Conservation (phyloP, 495 filamentous ascomycete genomes). For the Penicillium bovifimosum region DNA sequence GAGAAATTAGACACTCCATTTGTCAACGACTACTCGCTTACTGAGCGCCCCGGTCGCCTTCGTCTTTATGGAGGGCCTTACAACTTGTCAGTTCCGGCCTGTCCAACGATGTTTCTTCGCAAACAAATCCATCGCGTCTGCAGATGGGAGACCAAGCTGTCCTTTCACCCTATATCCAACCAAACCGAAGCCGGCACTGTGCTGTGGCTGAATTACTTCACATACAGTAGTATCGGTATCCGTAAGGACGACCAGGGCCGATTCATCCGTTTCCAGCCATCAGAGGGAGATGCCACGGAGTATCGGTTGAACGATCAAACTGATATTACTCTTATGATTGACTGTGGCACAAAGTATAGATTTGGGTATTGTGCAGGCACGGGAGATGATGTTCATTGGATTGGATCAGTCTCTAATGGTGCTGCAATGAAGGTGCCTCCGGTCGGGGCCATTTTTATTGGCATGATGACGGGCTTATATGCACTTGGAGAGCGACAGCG, state of each 20-base stretch:
- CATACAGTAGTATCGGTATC: constrained; percentile 34
- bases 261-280: constrained; percentile 22
- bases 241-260: constrained; percentile 13
- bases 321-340: constrained; percentile 20
- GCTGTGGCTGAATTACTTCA: constrained; percentile 40
- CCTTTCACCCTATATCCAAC: constrained; percentile 24
- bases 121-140: constrained; percentile 37
- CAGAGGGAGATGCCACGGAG: constrained; percentile 14
- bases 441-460: constrained; percentile 35
- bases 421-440: constrained; percentile 28
- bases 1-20: constrained; percentile 24
- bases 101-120: constrained; percentile 39
- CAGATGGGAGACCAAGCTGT: constrained; percentile 31
- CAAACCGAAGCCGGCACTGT: constrained; percentile 37
- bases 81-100: constrained; percentile 33
- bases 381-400: constrained; percentile 16
- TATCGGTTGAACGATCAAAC: neutral
- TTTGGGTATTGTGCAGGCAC: constrained; percentile 25
- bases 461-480: constrained; percentile 43
- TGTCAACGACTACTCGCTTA: constrained; percentile 31
- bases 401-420: constrained; percentile 23
- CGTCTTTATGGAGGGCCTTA: constrained; percentile 40
- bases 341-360: constrained; percentile 26
- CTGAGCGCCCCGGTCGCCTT: constrained; percentile 29
- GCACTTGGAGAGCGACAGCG: constrained; percentile 38